phyloP scores from a whole-genome alignment of 768 basidiomycete genomes.

The Grammothele lineata region DNA sequence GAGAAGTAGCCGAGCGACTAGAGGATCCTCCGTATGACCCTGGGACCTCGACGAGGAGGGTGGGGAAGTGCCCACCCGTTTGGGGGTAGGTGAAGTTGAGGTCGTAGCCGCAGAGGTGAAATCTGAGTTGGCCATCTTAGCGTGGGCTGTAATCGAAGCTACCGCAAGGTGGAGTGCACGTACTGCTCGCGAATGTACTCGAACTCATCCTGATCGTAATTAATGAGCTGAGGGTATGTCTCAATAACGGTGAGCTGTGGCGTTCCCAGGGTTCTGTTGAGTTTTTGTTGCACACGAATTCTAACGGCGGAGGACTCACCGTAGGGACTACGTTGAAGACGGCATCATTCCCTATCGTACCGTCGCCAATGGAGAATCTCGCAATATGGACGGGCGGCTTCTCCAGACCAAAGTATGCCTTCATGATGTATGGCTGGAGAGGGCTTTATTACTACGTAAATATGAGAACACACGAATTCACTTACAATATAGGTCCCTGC shows the following conservation, averaged over 20 bases:
- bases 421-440: constrained; percentile 69
- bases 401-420: constrained; percentile 58
- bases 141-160: neutral
- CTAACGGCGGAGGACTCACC: too few relatives aligned
- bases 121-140: constrained; percentile 34
- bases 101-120: constrained; percentile 58
- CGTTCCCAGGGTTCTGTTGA: neutral
- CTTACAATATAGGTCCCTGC: constrained; percentile 65
- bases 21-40: too few relatives aligned
- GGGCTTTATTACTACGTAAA: constrained; percentile 9
- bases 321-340: constrained; percentile 53
- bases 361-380: constrained; percentile 71
- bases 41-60: too few relatives aligned
- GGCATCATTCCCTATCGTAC: constrained; percentile 46
- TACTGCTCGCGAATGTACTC: constrained; percentile 67
- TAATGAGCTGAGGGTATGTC: constrained; percentile 73
- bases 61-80: constrained; percentile 38
- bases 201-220: constrained; percentile 60
- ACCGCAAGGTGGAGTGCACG: constrained; percentile 19
- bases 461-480: constrained; percentile 45
- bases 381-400: constrained; percentile 65
- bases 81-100: constrained; percentile 69
- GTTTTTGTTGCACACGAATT: too few relatives aligned
- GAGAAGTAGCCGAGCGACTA: too few relatives aligned
- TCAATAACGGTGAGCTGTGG: constrained; percentile 51